Conservation (phyloP, 1,139 yeast genomes). For the Scheffersomyces parashehatae region DNA sequence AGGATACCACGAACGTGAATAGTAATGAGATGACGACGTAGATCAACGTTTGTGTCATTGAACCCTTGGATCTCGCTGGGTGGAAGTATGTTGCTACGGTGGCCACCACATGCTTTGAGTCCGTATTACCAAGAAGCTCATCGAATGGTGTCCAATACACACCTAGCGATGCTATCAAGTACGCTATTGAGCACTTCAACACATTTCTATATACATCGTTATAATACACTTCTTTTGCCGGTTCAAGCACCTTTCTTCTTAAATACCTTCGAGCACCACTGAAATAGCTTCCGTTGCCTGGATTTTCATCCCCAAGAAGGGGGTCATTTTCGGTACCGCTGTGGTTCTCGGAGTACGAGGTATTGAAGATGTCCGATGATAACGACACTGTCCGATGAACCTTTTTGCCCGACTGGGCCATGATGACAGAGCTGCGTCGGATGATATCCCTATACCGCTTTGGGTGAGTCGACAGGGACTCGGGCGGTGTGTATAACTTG, state of each 20-base stretch:
- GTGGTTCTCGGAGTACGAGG: too few species aligned
- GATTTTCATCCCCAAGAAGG: neutral
- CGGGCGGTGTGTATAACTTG: neutral
- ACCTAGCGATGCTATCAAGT: slow-evolving; percentile 69
- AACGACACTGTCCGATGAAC: slow-evolving; percentile 33
- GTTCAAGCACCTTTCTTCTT: neutral
- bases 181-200: slow-evolving; percentile 70
- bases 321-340: too few species aligned
- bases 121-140: slow-evolving; percentile 59
- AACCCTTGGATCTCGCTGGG: slow-evolving; percentile 76
- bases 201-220: slow-evolving; percentile 33
- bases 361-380: neutral
- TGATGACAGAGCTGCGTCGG: slow-evolving; percentile 38
- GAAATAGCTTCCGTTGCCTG: neutral
- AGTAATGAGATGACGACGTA: slow-evolving; percentile 59
- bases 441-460: slow-evolving; percentile 2
- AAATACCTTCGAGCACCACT: too few species aligned
- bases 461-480: neutral
- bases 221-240: slow-evolving; percentile 8
- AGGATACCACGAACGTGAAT: slow-evolving; percentile 58
- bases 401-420: slow-evolving; percentile 42
- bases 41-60: slow-evolving; percentile 72
- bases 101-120: slow-evolving; percentile 79
- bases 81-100: slow-evolving; percentile 86
- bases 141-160: slow-evolving; percentile 69